Base-by-base conservation (phyloP, 805 yeast species). In the Pichia exigua region DNA sequence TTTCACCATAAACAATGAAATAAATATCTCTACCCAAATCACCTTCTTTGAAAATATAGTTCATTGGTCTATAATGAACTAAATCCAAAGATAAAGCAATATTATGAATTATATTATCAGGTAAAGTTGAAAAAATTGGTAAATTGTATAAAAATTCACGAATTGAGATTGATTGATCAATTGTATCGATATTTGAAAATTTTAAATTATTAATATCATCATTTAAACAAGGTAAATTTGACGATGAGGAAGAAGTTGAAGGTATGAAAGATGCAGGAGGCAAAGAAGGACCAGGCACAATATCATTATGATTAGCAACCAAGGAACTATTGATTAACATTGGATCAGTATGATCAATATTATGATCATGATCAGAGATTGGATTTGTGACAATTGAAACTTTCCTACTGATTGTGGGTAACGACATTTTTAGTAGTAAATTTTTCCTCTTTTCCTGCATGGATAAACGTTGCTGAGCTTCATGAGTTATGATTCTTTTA, bases 381-480 rank as follows among this genome's bases (percentile, higher is more conserved):
- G 28, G 43, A n/a, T n/a, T n/a, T n/a, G n/a, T n/a, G 47, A n/a
- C 22, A 49, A 50, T 45, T 13, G 56, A 46, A 6, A 54, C 49
- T 20, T 54, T 51, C 27, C 47, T 42, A 41, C 42, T 45, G 20
- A 54, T 30, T 17, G 55, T 24, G 8, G 59, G 56, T n/a, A 49
- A 17, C 4, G 48, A 20, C 21, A 65, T 54, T 27, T 72, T 66
- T 15, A 75, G 75, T 47, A 73, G 75, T 47, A 73, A 70, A 51
- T 74, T 67, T 55, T 74, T 76, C 59, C 80, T 73, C 63, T 83
- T 81, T 48, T 82, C 87, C 58, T 78, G 83, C 81, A 83, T 78
- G 5, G 85, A 83, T 53, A 85, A 67, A 48, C 92, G 71, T 62
- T 85, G 90, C 60, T 85, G 90, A 3, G 89, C 91, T 61, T 85